Base-by-base conservation (phyloP, 805 yeast species). In the Candida easanensis region DNA sequence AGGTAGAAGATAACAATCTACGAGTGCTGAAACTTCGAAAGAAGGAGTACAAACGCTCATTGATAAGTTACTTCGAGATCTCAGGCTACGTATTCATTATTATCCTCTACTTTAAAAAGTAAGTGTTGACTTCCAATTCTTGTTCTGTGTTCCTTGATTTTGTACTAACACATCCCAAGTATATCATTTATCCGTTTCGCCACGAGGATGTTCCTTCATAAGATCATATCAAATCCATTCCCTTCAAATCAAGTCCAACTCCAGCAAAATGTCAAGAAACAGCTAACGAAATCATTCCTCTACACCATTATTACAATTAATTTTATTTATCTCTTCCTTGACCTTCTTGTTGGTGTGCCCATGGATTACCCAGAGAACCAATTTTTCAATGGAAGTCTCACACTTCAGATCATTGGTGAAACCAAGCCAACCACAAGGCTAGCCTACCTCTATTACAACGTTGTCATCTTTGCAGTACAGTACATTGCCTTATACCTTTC, bases 361-460 rank as follows among this genome's bases (percentile, higher is more conserved):
- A 20, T 34, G 3, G 43, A 36, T 9, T 14, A 14, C 7, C 20
- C 25, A 11, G 25, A 15, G 4, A 13, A 10, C 3, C 17, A 18
- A 3, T 45, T 38, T 28, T 56, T 58, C 2, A 60, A 67, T 48
- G 77, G 78, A 1, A 53, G 64, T n/a, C 44, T 69, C 16, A 52
- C 68, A 3, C 38, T 76, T 20, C 76, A 73, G 46, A 50, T 75
- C 16, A 69, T 76, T 18, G 83, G 83, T 0, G 81, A 77, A 44
- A 48, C 50, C 23, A 54, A 60, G 26, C 72, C 65, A 9, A 27
- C 19, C 44, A 57, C 56, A 39, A 57, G 46, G 28, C 38, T 22
- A 51, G 46, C 39, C 19, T 66, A 43, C 27, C 5, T 70, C 7
- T 36, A 55, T 15, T 40, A 64, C 41, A 73, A 73, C 51, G 10